A percentile compares a stretch with the other conserved stretches of the same genome.
Evolutionary conservation across 768 basidiomycete genomes (phyloP).

Genomic region (Lentinula lateritia): DNA sequence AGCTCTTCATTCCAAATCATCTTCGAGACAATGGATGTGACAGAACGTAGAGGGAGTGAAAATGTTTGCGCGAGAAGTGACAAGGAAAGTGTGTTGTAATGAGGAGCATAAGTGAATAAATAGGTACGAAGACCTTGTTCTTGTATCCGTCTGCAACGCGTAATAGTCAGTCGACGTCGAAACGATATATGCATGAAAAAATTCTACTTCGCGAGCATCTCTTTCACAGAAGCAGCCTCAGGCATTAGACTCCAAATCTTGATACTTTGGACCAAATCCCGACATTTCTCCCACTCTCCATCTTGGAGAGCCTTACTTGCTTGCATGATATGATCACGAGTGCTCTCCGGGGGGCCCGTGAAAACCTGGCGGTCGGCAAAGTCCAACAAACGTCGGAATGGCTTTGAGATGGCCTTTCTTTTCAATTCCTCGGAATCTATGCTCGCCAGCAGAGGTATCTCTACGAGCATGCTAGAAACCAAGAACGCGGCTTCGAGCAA

Average conservation of each 20-base stretch:
- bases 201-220: conserved; percentile 87
- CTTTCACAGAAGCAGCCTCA: conserved; percentile 79
- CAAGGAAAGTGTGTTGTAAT: conserved; percentile 89
- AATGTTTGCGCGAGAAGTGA: conserved; percentile 85
- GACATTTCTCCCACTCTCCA: conserved; percentile 95
- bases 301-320: conserved; percentile 94
- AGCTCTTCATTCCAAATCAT: conserved; percentile 99
- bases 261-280: conserved; percentile 90
- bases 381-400: conserved; percentile 91
- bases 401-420: conserved; percentile 92
- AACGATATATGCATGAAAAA: not conserved
- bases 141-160: conserved; percentile 76
- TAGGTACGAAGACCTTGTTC: conserved; percentile 96
- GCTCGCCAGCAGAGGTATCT: conserved; percentile 91
- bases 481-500: conserved; percentile 96
- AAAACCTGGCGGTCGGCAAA: conserved; percentile 98
- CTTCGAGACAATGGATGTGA: conserved; percentile 90
- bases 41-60: conserved; percentile 70
- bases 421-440: conserved; percentile 92
- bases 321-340: conserved; percentile 98
- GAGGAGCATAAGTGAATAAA: conserved; percentile 94
- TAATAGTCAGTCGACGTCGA: conserved; percentile 7
- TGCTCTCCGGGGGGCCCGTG: conserved; percentile 97
- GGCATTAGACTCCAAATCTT: conserved; percentile 99
- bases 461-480: conserved; percentile 97